Percentiles rank a stretch among this genome's conserved stretches.
Conservation (phyloP, 2,329 filamentous ascomycete species). For the Fusarium sp. region DNA sequence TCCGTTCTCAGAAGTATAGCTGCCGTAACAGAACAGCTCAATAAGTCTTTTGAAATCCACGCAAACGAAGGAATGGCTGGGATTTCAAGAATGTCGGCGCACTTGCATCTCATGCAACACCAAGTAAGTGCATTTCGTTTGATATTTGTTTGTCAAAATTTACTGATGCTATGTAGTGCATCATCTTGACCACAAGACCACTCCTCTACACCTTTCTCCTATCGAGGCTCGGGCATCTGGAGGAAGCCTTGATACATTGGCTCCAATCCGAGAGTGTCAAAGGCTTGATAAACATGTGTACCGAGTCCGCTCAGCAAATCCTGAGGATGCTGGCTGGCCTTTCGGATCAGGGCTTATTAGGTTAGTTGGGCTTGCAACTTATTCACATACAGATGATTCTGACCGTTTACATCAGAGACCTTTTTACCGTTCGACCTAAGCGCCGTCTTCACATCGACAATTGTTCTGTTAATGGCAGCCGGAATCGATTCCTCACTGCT, state of each 20-base stretch:
- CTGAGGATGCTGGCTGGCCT: conserved; percentile 31
- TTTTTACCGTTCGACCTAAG: conserved; percentile 36
- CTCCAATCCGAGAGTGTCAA: conserved; percentile 39
- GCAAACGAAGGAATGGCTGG: conserved; percentile 31
- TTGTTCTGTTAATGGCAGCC: conserved; percentile 58
- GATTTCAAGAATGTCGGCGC: conserved; percentile 36
- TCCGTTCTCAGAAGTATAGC: conserved; percentile 42
- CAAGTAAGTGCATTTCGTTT: conserved; percentile 18
- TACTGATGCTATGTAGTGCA: conserved; percentile 25
- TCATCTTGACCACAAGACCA: conserved; percentile 39
- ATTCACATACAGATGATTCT: not conserved
- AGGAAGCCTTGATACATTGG: conserved; percentile 41
- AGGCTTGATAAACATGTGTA: conserved; percentile 25
- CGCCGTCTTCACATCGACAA: conserved; percentile 50
- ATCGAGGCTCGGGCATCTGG: conserved; percentile 38
- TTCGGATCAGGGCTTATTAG: conserved; percentile 34
- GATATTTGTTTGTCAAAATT: accelerated
- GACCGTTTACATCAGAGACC: conserved; percentile 5
- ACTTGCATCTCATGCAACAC: conserved; percentile 41
- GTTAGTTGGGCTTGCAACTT: conserved; percentile 1
- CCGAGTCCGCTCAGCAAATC: conserved; percentile 34
- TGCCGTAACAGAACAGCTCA: conserved; percentile 34
- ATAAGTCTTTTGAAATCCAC: conserved; percentile 37
- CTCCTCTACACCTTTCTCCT: conserved; percentile 41
- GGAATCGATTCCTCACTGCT: conserved; percentile 55